Percentiles rank a stretch among this genome's conserved stretches.
phyloP scores from a whole-genome alignment of 2,329 filamentous ascomycete species.

The Diaporthe humulicola region DNA sequence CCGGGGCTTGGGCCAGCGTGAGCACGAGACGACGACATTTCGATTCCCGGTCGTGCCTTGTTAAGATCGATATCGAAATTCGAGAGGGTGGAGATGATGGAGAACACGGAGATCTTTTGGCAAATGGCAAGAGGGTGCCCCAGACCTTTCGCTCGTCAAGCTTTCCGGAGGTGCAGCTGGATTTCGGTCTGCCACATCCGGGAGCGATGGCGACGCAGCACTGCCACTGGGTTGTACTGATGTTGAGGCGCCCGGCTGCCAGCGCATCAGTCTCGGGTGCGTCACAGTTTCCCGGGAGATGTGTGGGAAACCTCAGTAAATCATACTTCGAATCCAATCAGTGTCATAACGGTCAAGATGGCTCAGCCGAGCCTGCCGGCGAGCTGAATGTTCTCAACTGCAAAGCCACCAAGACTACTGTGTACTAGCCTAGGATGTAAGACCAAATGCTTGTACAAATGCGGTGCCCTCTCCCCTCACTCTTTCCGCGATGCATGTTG shows the following conservation, averaged over 20 bases:
- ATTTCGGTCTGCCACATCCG: neutral
- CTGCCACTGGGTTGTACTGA: neutral
- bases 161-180: neutral
- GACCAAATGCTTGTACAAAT: neutral
- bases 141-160: neutral
- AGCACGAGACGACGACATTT: conserved; percentile 33
- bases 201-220: neutral
- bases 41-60: neutral
- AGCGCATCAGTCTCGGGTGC: neutral
- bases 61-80: neutral
- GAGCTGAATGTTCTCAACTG: neutral
- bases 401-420: neutral
- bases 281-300: neutral
- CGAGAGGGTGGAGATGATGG: too few relatives aligned
- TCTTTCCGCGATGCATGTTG: neutral
- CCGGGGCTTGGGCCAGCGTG: conserved; percentile 29
- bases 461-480: neutral
- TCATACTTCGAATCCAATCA: neutral
- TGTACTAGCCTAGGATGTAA: neutral
- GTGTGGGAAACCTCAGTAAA: neutral
- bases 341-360: neutral
- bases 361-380: conserved; percentile 15
- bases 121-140: neutral
- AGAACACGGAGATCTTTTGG: neutral
- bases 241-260: conserved; percentile 10